Evolutionary conservation across 306 rosid genomes (phyloP), one percentile per base, ranked within the genome.

Genomic region (Abrus pulchellus): DNA sequence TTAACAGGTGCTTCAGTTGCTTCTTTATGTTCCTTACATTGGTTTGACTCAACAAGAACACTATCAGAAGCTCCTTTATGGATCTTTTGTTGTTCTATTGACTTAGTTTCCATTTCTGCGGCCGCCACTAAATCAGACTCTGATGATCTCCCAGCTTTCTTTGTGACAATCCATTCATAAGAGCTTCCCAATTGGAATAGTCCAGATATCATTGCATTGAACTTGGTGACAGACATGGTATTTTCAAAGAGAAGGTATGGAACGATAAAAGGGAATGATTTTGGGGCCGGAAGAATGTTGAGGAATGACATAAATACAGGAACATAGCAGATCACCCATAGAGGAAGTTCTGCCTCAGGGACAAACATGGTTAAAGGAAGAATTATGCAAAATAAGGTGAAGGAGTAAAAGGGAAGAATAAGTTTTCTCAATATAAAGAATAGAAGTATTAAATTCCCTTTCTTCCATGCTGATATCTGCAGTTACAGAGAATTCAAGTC

Each of bases 281-380:
- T 61, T 90, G 94, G 94, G 63, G 97, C 87, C 0, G 97, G 94
- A 68, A 90, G 92, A 69, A 92, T 85, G 91, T 87, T 92, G 54
- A 92, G 94, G 68, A 92, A 74, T 6, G 97, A 92, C 97, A 92
- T 85, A 62, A 89, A 85, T 44, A 89, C 86, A 5, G 97, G 97
- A 64, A 90, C 92, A 44, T 92, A 92, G 82, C 93, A 92, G 80
- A 92, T 89, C 53, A 92, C 94, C 94, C 94, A 89, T 5, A 84
- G 40, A 52, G 97, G 97, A 72, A 92, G 97, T 89, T 92, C 91
- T n/a, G 93, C 93, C 85, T 92, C 97, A 0, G 93, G 97, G 63
- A 90, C 91, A 52, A 92, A 92, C 97, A 92, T 92, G 84, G 93
- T 89, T 55, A 92, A 54, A 40, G 97, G 97, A 85, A 92, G 94